phyloP scores from a whole-genome alignment of 192 early-diverging fungal species.

The Diversispora eburnea region DNA sequence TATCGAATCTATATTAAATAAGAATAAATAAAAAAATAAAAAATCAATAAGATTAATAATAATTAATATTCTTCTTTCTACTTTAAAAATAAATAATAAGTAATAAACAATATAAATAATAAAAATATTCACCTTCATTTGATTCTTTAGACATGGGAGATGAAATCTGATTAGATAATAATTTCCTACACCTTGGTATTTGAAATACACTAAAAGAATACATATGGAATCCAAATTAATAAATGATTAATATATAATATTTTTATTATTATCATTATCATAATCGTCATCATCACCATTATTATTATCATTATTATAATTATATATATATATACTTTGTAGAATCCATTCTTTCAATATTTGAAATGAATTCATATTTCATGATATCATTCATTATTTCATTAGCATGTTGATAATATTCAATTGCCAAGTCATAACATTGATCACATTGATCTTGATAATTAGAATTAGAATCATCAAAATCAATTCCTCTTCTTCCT shows the following conservation, averaged over 20 bases:
- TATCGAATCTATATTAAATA: background rate
- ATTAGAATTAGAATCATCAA: conserved; percentile 32
- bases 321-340: too few relatives aligned
- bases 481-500: conserved; percentile 16
- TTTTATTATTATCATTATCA: too few relatives aligned
- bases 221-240: too few relatives aligned
- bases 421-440: conserved; percentile 37
- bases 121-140: conserved; percentile 1
- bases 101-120: background rate
- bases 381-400: conserved; percentile 51
- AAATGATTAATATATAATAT: background rate
- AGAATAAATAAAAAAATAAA: background rate
- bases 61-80: background rate
- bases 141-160: background rate
- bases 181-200: conserved; percentile 49
- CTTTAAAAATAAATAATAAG: background rate
- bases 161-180: conserved; percentile 10
- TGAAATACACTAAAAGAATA: conserved; percentile 34
- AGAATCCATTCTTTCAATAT: conserved; percentile 43
- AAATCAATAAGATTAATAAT: background rate
- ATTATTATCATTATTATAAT: too few relatives aligned
- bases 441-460: conserved; percentile 39
- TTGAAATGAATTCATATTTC: conserved; percentile 47
- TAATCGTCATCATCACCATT: too few relatives aligned
- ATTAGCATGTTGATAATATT: conserved; percentile 44